Base-by-base conservation (phyloP, 495 filamentous ascomycete genomes). In the Xylaria castorea region DNA sequence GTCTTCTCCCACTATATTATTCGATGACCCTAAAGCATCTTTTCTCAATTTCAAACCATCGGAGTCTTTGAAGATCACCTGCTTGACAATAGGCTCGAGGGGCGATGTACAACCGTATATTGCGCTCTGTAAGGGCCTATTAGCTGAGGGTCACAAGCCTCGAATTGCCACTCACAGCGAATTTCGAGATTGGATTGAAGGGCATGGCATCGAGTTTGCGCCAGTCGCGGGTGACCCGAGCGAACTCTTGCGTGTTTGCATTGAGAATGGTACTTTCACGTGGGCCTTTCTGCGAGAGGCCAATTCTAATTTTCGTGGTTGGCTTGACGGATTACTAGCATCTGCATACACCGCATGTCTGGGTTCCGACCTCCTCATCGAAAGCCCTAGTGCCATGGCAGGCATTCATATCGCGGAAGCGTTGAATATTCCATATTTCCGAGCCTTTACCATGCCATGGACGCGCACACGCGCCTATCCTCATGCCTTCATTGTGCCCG, bases 371-470 rank as follows among this genome's bases (percentile, higher is more conserved):
- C 84, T 99, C 46, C 85, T 99, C 20, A 97, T 99, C 64, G 96
- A 99, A 75, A 95, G 92, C 55, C 96, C 96, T n/a, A 94, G 92
- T 74, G 94, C 97, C 55, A 99, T 99, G 96, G 94, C 91, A 12
- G 96, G 96, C 38, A 97, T 99, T 55, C 96, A 99, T 80, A 98
- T 99, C 72, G 96, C 96, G n/a, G 97, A 99, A 82, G 94, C 94
- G 8, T 87, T 99, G 6, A 86, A 88, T 42, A 97, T 99, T 64
- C 96, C 96, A 7, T 99, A 99, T 78, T 98, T 98, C 86, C 90
- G 96, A 72, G 97, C 94, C 0, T 99, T 99, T 81, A 96, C 95
- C 22, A 99, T 99, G 96, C 97, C 96, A 18, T 99, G 96, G 96
- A 95, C 97, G 0, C 90, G 95, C 57, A 99, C 96, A 30, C 86